Percentiles rank a stretch among this genome's conserved stretches.
Conservation (phyloP, 164 flowering plant genomes). For the Liquidambar formosana region DNA sequence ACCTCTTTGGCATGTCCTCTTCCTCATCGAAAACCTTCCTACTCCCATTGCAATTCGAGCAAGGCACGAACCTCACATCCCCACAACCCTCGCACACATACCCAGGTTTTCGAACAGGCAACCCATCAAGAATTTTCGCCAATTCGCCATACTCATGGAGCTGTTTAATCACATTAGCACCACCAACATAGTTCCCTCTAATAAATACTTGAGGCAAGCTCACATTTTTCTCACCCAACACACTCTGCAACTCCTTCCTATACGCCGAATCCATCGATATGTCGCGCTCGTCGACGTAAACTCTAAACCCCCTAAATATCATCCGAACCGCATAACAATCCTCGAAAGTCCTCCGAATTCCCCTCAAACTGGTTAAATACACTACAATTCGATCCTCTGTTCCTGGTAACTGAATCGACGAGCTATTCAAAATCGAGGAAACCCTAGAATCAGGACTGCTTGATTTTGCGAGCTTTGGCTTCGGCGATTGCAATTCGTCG, state of each 20-base stretch:
- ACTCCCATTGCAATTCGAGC: slow-evolving; percentile 19
- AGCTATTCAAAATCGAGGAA: neutral
- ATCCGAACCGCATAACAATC: slow-evolving; percentile 23
- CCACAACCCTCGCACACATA: slow-evolving; percentile 22
- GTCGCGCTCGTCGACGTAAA: slow-evolving; percentile 22
- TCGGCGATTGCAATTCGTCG: neutral
- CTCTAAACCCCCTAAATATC: slow-evolving; percentile 22
- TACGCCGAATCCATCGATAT: slow-evolving; percentile 20
- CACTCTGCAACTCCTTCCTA: slow-evolving; percentile 13
- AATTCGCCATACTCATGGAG: slow-evolving; percentile 19
- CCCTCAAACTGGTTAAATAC: slow-evolving; percentile 17
- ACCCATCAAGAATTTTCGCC: slow-evolving; percentile 14
- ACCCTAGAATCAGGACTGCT: slow-evolving; percentile 4
- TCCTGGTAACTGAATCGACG: slow-evolving; percentile 24
- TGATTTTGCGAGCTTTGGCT: neutral
- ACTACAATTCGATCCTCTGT: slow-evolving; percentile 32
- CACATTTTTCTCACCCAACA: slow-evolving; percentile 7
- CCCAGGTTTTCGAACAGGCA: slow-evolving; percentile 8
- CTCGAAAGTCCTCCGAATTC: slow-evolving; percentile 22
- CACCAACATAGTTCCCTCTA: slow-evolving; percentile 18
- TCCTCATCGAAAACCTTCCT: slow-evolving; percentile 22
- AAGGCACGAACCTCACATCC: slow-evolving; percentile 23
- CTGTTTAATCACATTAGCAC: slow-evolving; percentile 19
- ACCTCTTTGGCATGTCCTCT: slow-evolving; percentile 16
- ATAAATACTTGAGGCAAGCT: slow-evolving; percentile 25